A percentile compares a stretch with the other conserved stretches of the same genome.
These are phyloP conservation scores for Xylaria sp. DNA, from an alignment of 2,329 filamentous ascomycete genomes.

Conservation along the genomic window DNA sequence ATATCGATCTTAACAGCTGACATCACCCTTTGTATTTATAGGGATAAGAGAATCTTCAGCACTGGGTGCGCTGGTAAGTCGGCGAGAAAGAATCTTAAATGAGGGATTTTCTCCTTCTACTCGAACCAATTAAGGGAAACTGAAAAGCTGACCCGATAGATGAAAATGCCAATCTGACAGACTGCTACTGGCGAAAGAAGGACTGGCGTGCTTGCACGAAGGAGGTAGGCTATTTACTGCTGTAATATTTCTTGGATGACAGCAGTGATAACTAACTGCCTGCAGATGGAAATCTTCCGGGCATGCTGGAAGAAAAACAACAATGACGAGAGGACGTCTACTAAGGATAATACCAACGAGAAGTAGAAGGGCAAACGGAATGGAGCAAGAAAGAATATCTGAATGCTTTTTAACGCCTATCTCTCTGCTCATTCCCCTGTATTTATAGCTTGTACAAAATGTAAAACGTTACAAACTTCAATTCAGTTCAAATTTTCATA, in stretches of 20 bases:
- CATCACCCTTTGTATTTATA: slow-evolving; percentile 51
- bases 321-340: slow-evolving; percentile 83
- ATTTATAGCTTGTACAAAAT: slow-evolving; percentile 14
- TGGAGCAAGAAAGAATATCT: not conserved
- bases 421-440: slow-evolving; percentile 21
- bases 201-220: slow-evolving; percentile 91
- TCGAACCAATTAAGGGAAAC: slow-evolving; percentile 2
- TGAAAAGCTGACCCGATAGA: slow-evolving; percentile 59
- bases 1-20: slow-evolving; percentile 27
- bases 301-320: slow-evolving; percentile 91
- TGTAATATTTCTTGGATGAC: not conserved
- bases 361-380: not conserved
- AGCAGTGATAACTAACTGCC: not conserved
- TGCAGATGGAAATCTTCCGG: slow-evolving; percentile 87
- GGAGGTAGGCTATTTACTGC: slow-evolving; percentile 72
- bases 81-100: slow-evolving; percentile 11
- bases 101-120: slow-evolving; percentile 23
- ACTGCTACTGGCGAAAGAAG: slow-evolving; percentile 96
- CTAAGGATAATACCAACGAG: slow-evolving; percentile 65
- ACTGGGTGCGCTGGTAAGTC: slow-evolving; percentile 85
- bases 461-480: not conserved
- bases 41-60: slow-evolving; percentile 98
- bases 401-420: not conserved
- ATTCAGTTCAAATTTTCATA: not conserved
- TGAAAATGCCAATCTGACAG: slow-evolving; percentile 89